phyloP scores from a whole-genome alignment of 441 rosid species.

The Populus hybrid region DNA sequence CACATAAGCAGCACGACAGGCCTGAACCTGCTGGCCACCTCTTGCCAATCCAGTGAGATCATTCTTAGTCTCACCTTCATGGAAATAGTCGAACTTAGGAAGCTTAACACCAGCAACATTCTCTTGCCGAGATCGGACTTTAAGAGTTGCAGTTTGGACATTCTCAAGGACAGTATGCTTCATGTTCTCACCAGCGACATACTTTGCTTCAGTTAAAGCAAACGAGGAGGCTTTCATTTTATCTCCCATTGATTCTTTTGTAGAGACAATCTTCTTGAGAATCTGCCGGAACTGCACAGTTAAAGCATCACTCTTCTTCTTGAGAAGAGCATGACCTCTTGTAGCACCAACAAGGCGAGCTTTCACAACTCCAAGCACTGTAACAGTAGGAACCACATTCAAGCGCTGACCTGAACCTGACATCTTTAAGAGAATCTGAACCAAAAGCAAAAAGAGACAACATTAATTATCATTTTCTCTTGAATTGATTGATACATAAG shows the following conservation, averaged over 20 bases:
- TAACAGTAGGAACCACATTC: conserved; percentile 89
- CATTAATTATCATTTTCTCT: neutral
- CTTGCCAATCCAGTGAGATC: conserved; percentile 87
- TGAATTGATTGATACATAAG: too few relatives aligned
- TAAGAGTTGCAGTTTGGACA: conserved; percentile 73
- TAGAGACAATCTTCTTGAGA: conserved; percentile 73
- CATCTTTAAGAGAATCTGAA: conserved; percentile 47
- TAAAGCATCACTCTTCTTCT: conserved; percentile 95
- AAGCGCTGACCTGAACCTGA: conserved; percentile 74
- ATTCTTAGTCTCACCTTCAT: conserved; percentile 79
- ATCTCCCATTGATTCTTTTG: conserved; percentile 90
- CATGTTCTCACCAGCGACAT: conserved; percentile 87
- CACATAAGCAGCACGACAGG: conserved; percentile 78
- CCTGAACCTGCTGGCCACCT: conserved; percentile 91
- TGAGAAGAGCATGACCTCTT: conserved; percentile 93
- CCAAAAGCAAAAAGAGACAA: neutral
- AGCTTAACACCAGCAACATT: conserved; percentile 92
- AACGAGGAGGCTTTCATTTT: conserved; percentile 84
- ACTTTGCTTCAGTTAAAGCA: conserved; percentile 78
- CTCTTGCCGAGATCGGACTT: conserved; percentile 75
- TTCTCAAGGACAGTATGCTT: conserved; percentile 78
- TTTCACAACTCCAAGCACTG: conserved; percentile 81
- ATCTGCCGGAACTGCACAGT: conserved; percentile 85
- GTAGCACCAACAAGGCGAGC: conserved; percentile 90
- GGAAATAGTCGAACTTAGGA: conserved; percentile 78